These are phyloP conservation scores for Mortierella sp. DNA, from an alignment of 371 early-diverging fungal species.

Conservation along the genomic window DNA sequence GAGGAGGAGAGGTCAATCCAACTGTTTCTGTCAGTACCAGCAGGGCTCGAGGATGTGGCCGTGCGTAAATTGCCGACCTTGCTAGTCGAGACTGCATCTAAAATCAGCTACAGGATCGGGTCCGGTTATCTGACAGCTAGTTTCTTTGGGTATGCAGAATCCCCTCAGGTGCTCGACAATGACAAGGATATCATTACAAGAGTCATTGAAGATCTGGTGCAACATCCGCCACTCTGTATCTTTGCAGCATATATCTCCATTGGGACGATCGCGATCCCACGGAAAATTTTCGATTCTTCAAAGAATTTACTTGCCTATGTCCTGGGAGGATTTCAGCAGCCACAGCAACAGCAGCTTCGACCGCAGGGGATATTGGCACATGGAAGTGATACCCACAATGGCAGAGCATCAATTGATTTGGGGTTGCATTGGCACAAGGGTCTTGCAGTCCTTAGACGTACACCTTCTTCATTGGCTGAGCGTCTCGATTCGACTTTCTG, in stretches of 20 bases:
- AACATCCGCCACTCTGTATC: slow-evolving; percentile 36
- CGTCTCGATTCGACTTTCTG: neutral
- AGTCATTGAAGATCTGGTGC: slow-evolving; percentile 20
- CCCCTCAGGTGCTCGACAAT: neutral
- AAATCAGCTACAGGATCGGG: slow-evolving; percentile 26
- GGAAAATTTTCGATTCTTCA: slow-evolving; percentile 21
- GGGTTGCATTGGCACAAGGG: slow-evolving; percentile 28
- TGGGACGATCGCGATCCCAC: slow-evolving; percentile 29
- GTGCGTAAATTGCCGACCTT: slow-evolving; percentile 14
- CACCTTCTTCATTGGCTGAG: slow-evolving; percentile 18
- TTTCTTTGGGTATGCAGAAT: neutral
- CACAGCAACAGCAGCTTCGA: neutral
- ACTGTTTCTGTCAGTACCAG: slow-evolving; percentile 37
- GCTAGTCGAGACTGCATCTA: slow-evolving; percentile 20
- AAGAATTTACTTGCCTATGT: slow-evolving; percentile 10
- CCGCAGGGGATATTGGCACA: no score
- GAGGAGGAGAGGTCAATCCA: slow-evolving; percentile 2
- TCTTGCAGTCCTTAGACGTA: slow-evolving; percentile 21
- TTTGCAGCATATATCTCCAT: slow-evolving; percentile 32
- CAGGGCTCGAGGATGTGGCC: slow-evolving; percentile 41
- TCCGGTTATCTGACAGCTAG: slow-evolving; percentile 28
- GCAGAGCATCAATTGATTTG: neutral
- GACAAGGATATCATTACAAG: neutral
- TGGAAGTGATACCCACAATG: neutral
- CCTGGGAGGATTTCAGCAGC: slow-evolving; percentile 2